These are phyloP conservation scores for Lentinula sp. DNA, from an alignment of 768 basidiomycete species.

Conservation along the genomic window DNA sequence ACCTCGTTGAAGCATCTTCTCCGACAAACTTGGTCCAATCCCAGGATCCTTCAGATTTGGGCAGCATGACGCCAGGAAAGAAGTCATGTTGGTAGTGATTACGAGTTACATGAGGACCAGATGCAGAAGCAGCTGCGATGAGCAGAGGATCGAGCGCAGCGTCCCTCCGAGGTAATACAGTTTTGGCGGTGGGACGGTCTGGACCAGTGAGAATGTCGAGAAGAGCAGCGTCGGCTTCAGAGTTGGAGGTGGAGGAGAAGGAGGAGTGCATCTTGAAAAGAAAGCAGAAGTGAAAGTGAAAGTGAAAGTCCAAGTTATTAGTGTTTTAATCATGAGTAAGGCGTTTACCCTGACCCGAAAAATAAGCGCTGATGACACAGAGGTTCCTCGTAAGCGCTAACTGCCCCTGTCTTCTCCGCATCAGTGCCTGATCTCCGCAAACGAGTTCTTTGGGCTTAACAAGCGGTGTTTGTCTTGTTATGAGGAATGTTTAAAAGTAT, in stretches of 20 bases:
- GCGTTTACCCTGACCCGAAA: neutral
- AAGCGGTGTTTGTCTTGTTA: too few species aligned
- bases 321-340: neutral
- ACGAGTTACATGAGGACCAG: constrained; percentile 72
- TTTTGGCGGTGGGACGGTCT: constrained; percentile 29
- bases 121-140: constrained; percentile 69
- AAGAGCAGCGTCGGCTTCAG: constrained; percentile 49
- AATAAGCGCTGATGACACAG: neutral
- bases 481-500: neutral
- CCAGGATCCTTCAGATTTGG: constrained; percentile 44
- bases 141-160: constrained; percentile 74
- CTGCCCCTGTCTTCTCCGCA: neutral
- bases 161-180: constrained; percentile 53
- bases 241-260: neutral
- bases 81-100: constrained; percentile 85
- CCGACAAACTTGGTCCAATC: constrained; percentile 54
- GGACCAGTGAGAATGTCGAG: constrained; percentile 63
- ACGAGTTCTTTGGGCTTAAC: neutral
- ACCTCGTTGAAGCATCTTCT: constrained; percentile 29
- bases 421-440: neutral
- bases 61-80: constrained; percentile 53
- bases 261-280: neutral
- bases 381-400: neutral
- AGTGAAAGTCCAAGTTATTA: neutral
- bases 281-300: neutral